Evolutionary conservation across 805 yeast genomes (phyloP), one percentile per base, ranked within the genome.

Genomic region (Saccharomycopsis fermentans): DNA sequence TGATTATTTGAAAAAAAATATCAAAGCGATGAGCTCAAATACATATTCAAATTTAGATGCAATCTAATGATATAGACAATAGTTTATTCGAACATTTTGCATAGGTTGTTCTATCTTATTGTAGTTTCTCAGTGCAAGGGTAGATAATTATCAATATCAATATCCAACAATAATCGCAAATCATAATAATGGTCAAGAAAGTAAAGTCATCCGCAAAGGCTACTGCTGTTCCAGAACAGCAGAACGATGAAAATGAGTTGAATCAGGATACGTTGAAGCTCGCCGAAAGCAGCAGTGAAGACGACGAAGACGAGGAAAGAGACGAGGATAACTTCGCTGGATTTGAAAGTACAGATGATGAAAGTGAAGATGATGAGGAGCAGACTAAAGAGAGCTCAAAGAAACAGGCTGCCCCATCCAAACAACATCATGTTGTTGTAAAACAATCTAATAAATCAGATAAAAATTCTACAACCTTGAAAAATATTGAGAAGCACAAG

Each of bases 401-500:
- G 36, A 57, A 60, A 53, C 50, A 71, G 65, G 55, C 64, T 21
- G 27, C 65, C 24, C 56, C 54, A 17, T 52, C 54, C 19, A 43
- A 58, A 36, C 60, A 63, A 27, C 65, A 67, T 54, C 65, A 66
- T 55, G 59, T 63, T 34, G 67, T 65, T 39, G 55, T 65, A 11
- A 66, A 63, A 58, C 58, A 60, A 37, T 61, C 69, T 21, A 65
- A 66, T 47, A 63, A 65, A 29, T 58, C 63, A 19, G 59, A 58
- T 17, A 60, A 63, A 12, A 58, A 63, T 21, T 64, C 67, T 43
- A 65, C 66, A 29, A 64, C 65, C 27, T 11, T 43, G 12, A 62
- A 65, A 32, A 52, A 66, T 27, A 56, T 57, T 9, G 64, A 65
- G 61, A 66, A 68, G 32, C 63, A 66, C 6, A 74, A 75, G 35